Base-by-base conservation (phyloP, 1,284 basidiomycete genomes). In the Amylostereum areolatum region DNA sequence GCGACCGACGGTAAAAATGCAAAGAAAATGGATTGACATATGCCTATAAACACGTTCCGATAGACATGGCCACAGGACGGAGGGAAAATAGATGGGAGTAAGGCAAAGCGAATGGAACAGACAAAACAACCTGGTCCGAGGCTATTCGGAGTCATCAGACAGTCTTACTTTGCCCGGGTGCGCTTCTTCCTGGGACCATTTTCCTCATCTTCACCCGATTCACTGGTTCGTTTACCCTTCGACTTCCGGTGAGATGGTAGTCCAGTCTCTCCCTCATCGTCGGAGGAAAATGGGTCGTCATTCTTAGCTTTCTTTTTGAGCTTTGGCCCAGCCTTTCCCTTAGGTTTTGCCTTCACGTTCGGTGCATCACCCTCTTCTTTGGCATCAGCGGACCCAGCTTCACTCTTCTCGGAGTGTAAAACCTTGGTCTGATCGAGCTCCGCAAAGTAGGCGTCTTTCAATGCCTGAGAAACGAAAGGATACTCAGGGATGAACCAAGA, bases 401-500 rank as follows among this genome's bases (percentile, higher is more conserved):
- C 25, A 7, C n/a, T 25, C 27, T 6, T 39, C n/a, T 12, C 6
- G 12, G 37, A 39, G 5, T 12, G 12, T n/a, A n/a, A 12, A n/a
- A 7, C 12, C 12, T 39, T 39, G 12, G 9, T 31, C 27, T 50
- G 11, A 43, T 51, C 57, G 5, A 78, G 54, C 18, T 75, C 71
- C 28, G 73, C 60, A 55, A 72, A 83, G 60, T 69, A 84, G 9
- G 70, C 74, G 32, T 84, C 79, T 62, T 77, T 82, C 35, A 86
- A 64, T 46, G 71, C 73, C 83, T 86, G 52, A 18, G 45, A 33
- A 24, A 27, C 29, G 34, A 11, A 28, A 25, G 10, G 37, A 10
- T 6, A 24, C 9, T 5, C n/a, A 9, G 24, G 5, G 25, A 43
- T 6, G 9, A n/a, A 32, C 40, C 45, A 18, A 18, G 18, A 18